Conservation (phyloP, 2,329 filamentous ascomycete genomes). For the Thermomyces lanuginosus region DNA sequence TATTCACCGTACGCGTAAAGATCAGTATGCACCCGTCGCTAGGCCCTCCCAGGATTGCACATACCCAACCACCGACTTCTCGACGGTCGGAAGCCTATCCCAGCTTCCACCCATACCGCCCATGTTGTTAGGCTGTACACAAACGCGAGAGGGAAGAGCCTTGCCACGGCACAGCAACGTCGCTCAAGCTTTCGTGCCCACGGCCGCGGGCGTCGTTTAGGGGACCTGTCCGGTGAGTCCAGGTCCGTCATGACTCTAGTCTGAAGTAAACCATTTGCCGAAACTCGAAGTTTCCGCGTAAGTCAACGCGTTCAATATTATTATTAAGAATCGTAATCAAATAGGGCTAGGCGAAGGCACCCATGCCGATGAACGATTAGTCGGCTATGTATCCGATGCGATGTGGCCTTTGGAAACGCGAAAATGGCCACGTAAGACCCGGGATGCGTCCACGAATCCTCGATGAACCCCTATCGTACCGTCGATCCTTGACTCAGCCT, state of each 20-base stretch:
- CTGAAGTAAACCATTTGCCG: too few relatives aligned
- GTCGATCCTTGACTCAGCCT: too few relatives aligned
- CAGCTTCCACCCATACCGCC: constrained; percentile 76
- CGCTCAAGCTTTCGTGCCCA: constrained; percentile 49
- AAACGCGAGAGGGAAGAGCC: constrained; percentile 75
- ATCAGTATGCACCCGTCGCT: not conserved
- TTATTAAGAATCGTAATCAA: too few relatives aligned
- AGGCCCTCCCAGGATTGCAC: constrained; percentile 4
- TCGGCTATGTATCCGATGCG: too few relatives aligned
- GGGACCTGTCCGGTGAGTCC: constrained; percentile 24
- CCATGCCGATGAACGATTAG: too few relatives aligned
- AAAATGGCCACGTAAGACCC: too few relatives aligned
- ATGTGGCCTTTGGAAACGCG: too few relatives aligned
- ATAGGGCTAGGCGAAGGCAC: too few relatives aligned
- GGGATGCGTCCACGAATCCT: too few relatives aligned
- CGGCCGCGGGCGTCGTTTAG: constrained; percentile 25
- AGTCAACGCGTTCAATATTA: too few relatives aligned
- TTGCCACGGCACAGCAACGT: constrained; percentile 61
- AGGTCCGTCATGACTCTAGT: constrained; percentile 22
- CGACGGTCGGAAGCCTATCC: constrained; percentile 44
- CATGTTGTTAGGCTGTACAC: constrained; percentile 84
- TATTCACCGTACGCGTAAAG: constrained; percentile 8
- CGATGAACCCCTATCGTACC: too few relatives aligned
- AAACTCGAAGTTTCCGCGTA: too few relatives aligned
- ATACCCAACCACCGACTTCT: constrained; percentile 33